These are phyloP conservation scores for Mycocentrospora acerina DNA, from an alignment of 2,329 filamentous ascomycete species.

Conservation along the genomic window DNA sequence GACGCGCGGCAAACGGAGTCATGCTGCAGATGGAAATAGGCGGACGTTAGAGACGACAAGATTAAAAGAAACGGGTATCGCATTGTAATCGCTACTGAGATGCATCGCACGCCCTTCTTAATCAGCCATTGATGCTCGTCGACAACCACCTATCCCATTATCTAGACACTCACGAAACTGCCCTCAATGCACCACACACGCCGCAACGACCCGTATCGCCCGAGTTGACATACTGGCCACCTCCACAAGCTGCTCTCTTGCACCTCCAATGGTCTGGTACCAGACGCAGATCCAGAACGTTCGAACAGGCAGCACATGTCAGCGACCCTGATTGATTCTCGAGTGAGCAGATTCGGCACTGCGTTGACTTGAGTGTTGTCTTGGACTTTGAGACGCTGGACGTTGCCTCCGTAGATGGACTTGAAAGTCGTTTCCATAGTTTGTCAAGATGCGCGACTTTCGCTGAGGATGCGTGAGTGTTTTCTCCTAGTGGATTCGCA, in stretches of 20 bases:
- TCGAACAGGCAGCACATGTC: constrained; percentile 69
- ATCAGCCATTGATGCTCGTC: too few species aligned
- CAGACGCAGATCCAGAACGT: constrained; percentile 62
- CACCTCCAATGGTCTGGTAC: constrained; percentile 67
- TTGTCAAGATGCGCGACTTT: constrained; percentile 19
- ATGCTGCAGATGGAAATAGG: too few species aligned
- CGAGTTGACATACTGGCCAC: constrained; percentile 65
- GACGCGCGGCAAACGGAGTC: too few species aligned
- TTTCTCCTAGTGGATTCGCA: neutral
- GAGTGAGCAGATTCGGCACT: constrained; percentile 69
- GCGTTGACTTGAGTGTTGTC: constrained; percentile 4
- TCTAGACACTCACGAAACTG: neutral
- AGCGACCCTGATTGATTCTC: constrained; percentile 57
- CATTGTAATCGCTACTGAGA: too few species aligned
- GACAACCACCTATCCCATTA: too few species aligned
- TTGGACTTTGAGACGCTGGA: neutral
- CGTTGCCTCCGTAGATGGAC: constrained; percentile 1
- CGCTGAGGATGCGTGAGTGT: neutral
- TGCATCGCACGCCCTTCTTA: too few species aligned
- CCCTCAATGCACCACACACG: constrained; percentile 56
- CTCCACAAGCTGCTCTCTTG: constrained; percentile 55
- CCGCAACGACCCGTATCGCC: constrained; percentile 71
- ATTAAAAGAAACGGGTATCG: neutral
- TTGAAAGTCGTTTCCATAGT: constrained; percentile 16
- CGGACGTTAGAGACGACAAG: too few species aligned